These are phyloP conservation scores for Leccinum solheimii DNA, from an alignment of 1,284 basidiomycete genomes.

Conservation along the genomic window DNA sequence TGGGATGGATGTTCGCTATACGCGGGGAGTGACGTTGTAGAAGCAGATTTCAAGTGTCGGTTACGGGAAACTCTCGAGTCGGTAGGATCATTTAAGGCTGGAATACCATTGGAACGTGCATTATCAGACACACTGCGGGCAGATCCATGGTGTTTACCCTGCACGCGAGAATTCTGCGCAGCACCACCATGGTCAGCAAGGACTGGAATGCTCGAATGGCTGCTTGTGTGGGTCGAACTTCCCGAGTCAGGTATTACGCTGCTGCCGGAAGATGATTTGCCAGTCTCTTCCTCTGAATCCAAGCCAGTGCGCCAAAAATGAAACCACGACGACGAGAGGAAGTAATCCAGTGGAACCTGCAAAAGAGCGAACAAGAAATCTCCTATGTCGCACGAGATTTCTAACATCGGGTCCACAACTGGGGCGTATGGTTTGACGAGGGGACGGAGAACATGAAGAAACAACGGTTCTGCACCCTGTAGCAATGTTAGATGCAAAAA, in stretches of 20 bases:
- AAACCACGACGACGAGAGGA: slow-evolving; percentile 45
- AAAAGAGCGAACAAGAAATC: slow-evolving; percentile 63
- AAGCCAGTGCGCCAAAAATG: slow-evolving; percentile 12
- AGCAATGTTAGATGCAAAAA: slow-evolving; percentile 15
- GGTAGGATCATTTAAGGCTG: slow-evolving; percentile 1
- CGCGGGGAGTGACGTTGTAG: slow-evolving; percentile 27
- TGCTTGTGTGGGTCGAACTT: slow-evolving; percentile 7
- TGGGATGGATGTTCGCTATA: slow-evolving; percentile 28
- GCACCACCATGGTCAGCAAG: slow-evolving; percentile 5
- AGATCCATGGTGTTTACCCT: slow-evolving; percentile 9
- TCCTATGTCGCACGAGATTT: slow-evolving; percentile 56
- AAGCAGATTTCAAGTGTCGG: slow-evolving; percentile 17
- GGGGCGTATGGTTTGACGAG: slow-evolving; percentile 65
- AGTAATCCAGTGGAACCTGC: slow-evolving; percentile 52
- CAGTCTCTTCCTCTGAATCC: slow-evolving; percentile 16
- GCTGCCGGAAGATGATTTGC: slow-evolving; percentile 11
- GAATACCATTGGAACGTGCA: slow-evolving; percentile 1
- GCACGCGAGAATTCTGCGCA: slow-evolving; percentile 12
- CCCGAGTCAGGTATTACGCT: slow-evolving; percentile 5
- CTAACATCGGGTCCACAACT: slow-evolving; percentile 60
- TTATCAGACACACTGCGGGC: slow-evolving; percentile 24
- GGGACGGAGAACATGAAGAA: slow-evolving; percentile 70
- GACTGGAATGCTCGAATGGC: slow-evolving; percentile 15
- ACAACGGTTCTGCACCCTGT: slow-evolving; percentile 79
- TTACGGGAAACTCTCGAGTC: slow-evolving; percentile 7